Conservation (phyloP, 1,139 yeast species). For the Ogataea hybrid region DNA sequence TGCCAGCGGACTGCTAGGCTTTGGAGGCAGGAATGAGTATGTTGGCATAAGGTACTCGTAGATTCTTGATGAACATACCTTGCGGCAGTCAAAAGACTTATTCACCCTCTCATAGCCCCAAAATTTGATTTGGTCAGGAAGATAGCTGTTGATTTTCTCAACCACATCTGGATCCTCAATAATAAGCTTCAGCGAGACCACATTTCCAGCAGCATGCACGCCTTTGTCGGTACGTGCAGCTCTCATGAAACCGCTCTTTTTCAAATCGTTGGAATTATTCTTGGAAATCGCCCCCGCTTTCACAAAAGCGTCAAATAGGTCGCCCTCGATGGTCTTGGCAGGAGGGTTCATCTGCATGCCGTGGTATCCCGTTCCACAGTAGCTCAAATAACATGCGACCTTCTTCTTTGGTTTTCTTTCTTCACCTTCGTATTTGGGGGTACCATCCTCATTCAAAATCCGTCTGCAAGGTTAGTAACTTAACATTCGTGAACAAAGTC, state of each 20-base stretch:
- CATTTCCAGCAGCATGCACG: constrained; percentile 98
- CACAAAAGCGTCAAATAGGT: constrained; percentile 78
- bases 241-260: constrained; percentile 87
- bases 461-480: constrained; percentile 30
- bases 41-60: constrained; percentile 94
- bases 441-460: constrained; percentile 58
- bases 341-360: constrained; percentile 98
- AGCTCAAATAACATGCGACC: constrained; percentile 91
- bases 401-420: constrained; percentile 73
- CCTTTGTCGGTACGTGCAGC: constrained; percentile 99
- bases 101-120: constrained; percentile 94
- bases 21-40: constrained; percentile 86
- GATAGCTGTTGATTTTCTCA: constrained; percentile 63
- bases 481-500: neutral
- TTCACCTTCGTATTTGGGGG: constrained; percentile 51
- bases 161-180: constrained; percentile 82
- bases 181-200: constrained; percentile 82
- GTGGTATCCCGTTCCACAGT: constrained; percentile 97
- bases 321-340: constrained; percentile 89
- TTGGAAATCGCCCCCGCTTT: constrained; percentile 88
- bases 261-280: constrained; percentile 86
- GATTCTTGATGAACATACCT: constrained; percentile 90
- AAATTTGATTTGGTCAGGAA: constrained; percentile 84
- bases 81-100: constrained; percentile 90
- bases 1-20: constrained; percentile 66